Conservation (phyloP, 192 early-diverging fungal genomes). For the Podochytrium sp. region DNA sequence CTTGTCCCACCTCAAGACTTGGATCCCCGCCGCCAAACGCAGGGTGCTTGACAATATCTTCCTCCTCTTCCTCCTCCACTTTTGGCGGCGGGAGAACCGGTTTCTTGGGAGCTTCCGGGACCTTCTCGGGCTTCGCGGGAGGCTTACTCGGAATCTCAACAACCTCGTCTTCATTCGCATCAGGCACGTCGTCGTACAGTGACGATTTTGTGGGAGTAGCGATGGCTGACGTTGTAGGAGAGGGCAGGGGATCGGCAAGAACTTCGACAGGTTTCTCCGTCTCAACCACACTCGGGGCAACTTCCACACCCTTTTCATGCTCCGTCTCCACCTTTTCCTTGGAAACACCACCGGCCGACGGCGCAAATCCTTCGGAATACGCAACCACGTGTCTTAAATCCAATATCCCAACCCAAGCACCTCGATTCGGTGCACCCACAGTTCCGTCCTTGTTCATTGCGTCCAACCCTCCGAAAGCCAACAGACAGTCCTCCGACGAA, state of each 20-base stretch:
- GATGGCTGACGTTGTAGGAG: background rate
- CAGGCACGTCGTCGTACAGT: background rate
- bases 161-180: background rate
- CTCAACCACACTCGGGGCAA: no score
- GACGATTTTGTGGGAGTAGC: background rate
- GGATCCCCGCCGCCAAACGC: background rate
- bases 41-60: background rate
- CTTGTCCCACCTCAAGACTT: background rate
- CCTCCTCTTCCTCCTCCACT: background rate
- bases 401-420: constrained; percentile 13
- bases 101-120: background rate
- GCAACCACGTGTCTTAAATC: background rate
- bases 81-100: background rate
- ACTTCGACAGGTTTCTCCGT: background rate
- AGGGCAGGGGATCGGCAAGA: background rate
- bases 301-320: background rate
- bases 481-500: background rate
- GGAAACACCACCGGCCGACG: background rate
- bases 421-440: background rate
- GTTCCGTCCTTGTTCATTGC: background rate
- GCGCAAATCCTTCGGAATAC: constrained; percentile 14
- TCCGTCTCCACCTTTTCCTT: background rate
- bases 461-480: background rate
- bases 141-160: background rate
- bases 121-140: background rate